Conservation (phyloP, 352 stramenopile species). For the Phytopythium cucurbitacearum region DNA sequence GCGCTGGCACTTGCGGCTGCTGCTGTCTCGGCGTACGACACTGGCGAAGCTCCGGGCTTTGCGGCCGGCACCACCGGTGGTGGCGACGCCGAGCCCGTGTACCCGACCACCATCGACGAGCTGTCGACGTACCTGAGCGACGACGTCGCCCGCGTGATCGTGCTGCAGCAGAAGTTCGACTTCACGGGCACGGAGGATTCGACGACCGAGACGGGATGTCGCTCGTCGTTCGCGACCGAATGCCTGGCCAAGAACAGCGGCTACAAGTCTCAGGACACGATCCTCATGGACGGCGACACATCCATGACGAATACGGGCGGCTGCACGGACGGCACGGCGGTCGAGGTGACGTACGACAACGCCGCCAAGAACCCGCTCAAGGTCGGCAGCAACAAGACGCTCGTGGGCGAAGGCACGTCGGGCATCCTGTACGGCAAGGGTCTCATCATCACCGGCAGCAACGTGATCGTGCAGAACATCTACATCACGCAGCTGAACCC, state of each 20-base stretch:
- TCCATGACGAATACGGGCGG: conserved; percentile 20
- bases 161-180: conserved; percentile 21
- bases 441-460: conserved; percentile 15
- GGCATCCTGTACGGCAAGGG: conserved; percentile 27
- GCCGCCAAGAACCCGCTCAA: conserved; percentile 10
- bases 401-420: conserved; percentile 18
- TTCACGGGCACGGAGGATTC: conserved; percentile 18
- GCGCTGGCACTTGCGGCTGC: no score
- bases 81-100: conserved; percentile 12
- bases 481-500: conserved; percentile 55
- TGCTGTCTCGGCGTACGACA: not conserved
- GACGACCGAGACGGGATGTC: conserved; percentile 16
- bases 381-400: conserved; percentile 19
- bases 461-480: conserved; percentile 51
- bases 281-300: conserved; percentile 14
- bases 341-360: conserved; percentile 22
- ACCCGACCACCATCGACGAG: conserved; percentile 17
- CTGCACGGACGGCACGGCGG: conserved; percentile 8
- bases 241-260: conserved; percentile 35
- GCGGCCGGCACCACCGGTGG: conserved; percentile 21
- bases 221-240: conserved; percentile 12
- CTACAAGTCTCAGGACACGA: conserved; percentile 31
- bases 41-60: conserved; percentile 16
- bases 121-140: conserved; percentile 14
- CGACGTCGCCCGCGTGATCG: conserved; percentile 17